Evolutionary conservation across 306 rosid genomes (phyloP).

Genomic region (Abrus pulchellus): DNA sequence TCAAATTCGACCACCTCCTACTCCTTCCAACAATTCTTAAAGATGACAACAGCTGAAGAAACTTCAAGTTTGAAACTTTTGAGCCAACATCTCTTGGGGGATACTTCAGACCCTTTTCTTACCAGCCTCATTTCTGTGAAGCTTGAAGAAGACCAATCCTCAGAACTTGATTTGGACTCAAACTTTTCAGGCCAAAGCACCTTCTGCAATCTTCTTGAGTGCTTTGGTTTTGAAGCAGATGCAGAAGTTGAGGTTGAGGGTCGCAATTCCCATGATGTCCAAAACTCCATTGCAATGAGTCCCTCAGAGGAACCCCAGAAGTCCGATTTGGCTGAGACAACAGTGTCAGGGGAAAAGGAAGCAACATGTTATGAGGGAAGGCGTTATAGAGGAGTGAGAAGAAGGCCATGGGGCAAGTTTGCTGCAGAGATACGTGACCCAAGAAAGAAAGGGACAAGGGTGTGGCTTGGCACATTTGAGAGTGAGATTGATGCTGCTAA

Average conservation of each 20-base stretch:
- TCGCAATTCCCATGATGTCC: not conserved
- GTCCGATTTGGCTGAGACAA: not conserved
- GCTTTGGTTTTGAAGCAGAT: conserved; percentile 40
- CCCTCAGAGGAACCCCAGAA: conserved; percentile 6
- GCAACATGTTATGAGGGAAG: conserved; percentile 27
- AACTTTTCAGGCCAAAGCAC: conserved; percentile 37
- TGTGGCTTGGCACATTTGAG: conserved; percentile 90
- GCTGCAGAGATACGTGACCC: conserved; percentile 94
- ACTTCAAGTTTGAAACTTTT: conserved; percentile 61
- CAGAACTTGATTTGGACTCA: conserved; percentile 56
- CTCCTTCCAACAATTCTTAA: not conserved
- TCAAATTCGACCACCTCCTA: conserved; percentile 9
- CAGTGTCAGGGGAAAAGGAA: conserved; percentile 18
- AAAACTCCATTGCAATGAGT: not conserved
- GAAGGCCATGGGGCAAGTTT: conserved; percentile 87
- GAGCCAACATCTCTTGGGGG: conserved; percentile 69
- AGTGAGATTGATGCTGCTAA: conserved; percentile 76
- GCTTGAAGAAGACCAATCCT: conserved; percentile 56
- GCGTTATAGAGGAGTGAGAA: conserved; percentile 82
- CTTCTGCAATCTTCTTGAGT: conserved; percentile 19
- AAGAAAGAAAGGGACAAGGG: conserved; percentile 66
- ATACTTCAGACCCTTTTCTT: conserved; percentile 58
- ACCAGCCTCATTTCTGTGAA: conserved; percentile 60
- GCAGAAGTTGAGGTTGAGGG: not conserved
- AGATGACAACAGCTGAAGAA: conserved; percentile 55